A percentile compares a stretch with the other conserved stretches of the same genome.
phyloP scores from a whole-genome alignment of 2,329 filamentous ascomycete genomes.

The Sarocladiaceae sp. region DNA sequence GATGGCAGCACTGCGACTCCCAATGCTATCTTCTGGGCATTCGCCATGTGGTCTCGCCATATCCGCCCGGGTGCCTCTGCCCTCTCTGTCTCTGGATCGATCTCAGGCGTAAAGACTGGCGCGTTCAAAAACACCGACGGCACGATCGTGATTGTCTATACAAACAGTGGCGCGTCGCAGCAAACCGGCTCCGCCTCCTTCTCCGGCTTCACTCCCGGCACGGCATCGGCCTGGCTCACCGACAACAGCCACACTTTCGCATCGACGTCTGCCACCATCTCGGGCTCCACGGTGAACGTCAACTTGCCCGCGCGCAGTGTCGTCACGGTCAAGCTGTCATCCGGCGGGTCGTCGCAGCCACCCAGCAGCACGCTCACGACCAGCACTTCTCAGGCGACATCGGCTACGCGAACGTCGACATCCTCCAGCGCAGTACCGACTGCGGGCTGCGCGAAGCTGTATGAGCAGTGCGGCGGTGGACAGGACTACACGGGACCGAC shows the following conservation, averaged over 20 bases:
- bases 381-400: not conserved
- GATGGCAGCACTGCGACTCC: constrained; percentile 15
- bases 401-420: not conserved
- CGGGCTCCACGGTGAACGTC: constrained; percentile 16
- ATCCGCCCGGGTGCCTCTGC: constrained; percentile 30
- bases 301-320: constrained; percentile 16
- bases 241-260: constrained; percentile 24
- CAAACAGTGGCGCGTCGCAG: constrained; percentile 23
- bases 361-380: not conserved
- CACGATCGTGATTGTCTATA: constrained; percentile 29
- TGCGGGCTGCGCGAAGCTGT: not conserved
- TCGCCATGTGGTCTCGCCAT: constrained; percentile 32
- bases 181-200: constrained; percentile 22
- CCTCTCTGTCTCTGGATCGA: constrained; percentile 21
- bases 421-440: constrained; percentile 3
- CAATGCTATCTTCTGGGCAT: constrained; percentile 27
- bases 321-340: constrained; percentile 17
- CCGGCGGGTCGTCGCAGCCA: not conserved
- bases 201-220: constrained; percentile 19
- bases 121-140: constrained; percentile 32
- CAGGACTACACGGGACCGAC: constrained; percentile 14
- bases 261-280: constrained; percentile 12
- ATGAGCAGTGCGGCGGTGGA: constrained; percentile 15
- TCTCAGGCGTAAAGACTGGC: constrained; percentile 23
- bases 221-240: constrained; percentile 28